These are phyloP conservation scores for Xylariaceae sp. DNA, from an alignment of 2,329 filamentous ascomycete genomes.

Conservation along the genomic window DNA sequence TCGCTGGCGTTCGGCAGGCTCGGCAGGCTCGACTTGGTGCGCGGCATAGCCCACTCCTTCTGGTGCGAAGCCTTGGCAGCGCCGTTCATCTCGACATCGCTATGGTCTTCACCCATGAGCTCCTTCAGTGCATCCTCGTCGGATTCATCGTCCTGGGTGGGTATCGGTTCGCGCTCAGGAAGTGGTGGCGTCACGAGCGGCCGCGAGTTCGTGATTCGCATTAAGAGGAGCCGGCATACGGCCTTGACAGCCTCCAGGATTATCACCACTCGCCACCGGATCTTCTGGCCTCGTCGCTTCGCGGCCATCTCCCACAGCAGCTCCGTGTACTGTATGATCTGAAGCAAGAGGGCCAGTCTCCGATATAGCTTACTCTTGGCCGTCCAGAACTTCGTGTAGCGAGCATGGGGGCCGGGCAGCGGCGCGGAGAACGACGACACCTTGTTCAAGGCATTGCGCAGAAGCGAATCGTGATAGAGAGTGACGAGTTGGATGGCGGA, in stretches of 20 bases:
- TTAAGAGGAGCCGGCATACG: conserved; percentile 70
- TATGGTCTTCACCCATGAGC: conserved; percentile 35
- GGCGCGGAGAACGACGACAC: conserved; percentile 52
- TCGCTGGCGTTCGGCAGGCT: conserved; percentile 74
- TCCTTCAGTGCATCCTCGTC: conserved; percentile 40
- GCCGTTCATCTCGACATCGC: conserved; percentile 38
- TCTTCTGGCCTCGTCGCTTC: conserved; percentile 74
- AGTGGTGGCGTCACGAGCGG: conserved; percentile 78
- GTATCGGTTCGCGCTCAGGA: conserved; percentile 78
- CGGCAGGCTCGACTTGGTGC: conserved; percentile 81
- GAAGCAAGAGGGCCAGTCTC: conserved; percentile 72
- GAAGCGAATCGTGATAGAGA: conserved; percentile 85
- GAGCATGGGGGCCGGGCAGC: conserved; percentile 52
- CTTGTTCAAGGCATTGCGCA: conserved; percentile 60
- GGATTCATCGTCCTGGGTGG: conserved; percentile 47
- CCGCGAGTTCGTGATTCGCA: conserved; percentile 76
- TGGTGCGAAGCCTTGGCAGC: conserved; percentile 48
- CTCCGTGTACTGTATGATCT: conserved; percentile 92
- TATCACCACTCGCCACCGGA: conserved; percentile 82
- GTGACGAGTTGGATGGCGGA: conserved; percentile 85
- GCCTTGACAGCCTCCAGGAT: conserved; percentile 83
- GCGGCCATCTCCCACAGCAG: conserved; percentile 97
- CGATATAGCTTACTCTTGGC: conserved; percentile 65
- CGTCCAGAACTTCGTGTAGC: conserved; percentile 65
- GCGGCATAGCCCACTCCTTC: conserved; percentile 83